A percentile compares a stretch with the other conserved stretches of the same genome.
Conservation (phyloP, 805 yeast genomes). For the Candida glaebosa region DNA sequence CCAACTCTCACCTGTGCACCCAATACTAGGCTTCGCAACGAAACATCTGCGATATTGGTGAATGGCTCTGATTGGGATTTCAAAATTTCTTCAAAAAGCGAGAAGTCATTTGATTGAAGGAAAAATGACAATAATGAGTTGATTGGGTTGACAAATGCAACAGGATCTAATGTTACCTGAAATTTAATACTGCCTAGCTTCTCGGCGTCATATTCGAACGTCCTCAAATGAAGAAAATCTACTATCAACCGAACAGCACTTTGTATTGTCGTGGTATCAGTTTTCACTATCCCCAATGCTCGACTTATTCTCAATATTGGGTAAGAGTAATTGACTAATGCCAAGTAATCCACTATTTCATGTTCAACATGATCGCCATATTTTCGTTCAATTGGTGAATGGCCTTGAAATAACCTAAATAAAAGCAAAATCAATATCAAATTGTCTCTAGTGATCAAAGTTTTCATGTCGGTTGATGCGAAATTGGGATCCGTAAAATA, state of each 20-base stretch:
- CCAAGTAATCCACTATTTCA: conserved; percentile 49
- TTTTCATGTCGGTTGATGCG: conserved; percentile 12
- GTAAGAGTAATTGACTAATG: conserved; percentile 48
- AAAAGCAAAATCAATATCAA: conserved; percentile 43
- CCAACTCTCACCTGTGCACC: conserved; percentile 60
- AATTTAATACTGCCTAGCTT: conserved; percentile 31
- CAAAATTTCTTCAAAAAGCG: conserved; percentile 12
- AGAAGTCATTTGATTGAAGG: conserved; percentile 29
- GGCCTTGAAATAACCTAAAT: conserved; percentile 56
- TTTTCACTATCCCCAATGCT: conserved; percentile 22
- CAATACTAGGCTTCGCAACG: conserved; percentile 58
- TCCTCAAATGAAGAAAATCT: conserved; percentile 26
- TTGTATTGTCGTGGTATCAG: conserved; percentile 12
- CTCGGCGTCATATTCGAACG: conserved; percentile 15
- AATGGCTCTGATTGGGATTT: conserved; percentile 28
- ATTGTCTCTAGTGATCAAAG: conserved; percentile 31
- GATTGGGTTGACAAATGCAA: conserved; percentile 59
- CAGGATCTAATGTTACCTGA: conserved; percentile 46
- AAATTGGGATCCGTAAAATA: conserved; percentile 24
- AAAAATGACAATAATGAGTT: conserved; percentile 52
- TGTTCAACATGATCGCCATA: conserved; percentile 66
- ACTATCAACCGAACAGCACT: conserved; percentile 29
- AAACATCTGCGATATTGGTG: conserved; percentile 49
- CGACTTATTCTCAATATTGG: conserved; percentile 42
- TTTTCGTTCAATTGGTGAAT: conserved; percentile 53